Base-by-base conservation (phyloP, 495 filamentous ascomycete species). In the Penicillium cinerascens region DNA sequence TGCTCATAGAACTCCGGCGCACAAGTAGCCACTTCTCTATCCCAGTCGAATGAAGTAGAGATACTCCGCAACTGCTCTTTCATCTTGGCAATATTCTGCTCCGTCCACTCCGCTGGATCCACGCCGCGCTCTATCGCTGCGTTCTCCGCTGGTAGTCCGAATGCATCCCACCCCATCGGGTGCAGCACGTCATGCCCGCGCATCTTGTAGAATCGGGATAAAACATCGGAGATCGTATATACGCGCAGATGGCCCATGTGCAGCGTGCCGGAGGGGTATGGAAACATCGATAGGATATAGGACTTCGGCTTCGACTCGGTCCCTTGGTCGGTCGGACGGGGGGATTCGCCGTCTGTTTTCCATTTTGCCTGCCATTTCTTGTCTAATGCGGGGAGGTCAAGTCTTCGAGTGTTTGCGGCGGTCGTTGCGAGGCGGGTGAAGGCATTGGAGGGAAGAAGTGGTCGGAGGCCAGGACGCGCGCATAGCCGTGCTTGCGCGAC, bases 131-230 rank as follows among this genome's bases (percentile, higher is more conserved):
- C 89, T 52, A 95, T 92, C n/a, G 91, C 91, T 16, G 91, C 91
- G 72, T 96, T 96, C 72, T 96, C 91, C 33, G 91, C 91, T 8
- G 91, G 91, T 38, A 96, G 73, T 3, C 91, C 91, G 65, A 96
- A 95, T 17, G 88, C 89, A 76, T 96, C 91, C 91, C 91, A 96
- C 3, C 89, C 91, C 83, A 96, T 95, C 23, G 91, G 91, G 45
- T 93, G 81, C 20, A 95, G 65, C 26, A 95, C 90, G 46, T 87
- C 71, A 63, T 83, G 75, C 3, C 91, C 91, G 47, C 83, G 82
- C 76, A 95, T 86, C 8, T 78, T 81, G 57, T 85, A 83, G 59
- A 87, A 95, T 13, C 91, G 78, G 15, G 89, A 82, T 26, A 96
- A 69, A 3, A 91, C 86, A 71, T 96, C 91, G 35, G 90, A 88